Evolutionary conservation across 352 stramenopile genomes (phyloP), one percentile per base, ranked within the genome.

Genomic region (Phytophthora colocasiae): DNA sequence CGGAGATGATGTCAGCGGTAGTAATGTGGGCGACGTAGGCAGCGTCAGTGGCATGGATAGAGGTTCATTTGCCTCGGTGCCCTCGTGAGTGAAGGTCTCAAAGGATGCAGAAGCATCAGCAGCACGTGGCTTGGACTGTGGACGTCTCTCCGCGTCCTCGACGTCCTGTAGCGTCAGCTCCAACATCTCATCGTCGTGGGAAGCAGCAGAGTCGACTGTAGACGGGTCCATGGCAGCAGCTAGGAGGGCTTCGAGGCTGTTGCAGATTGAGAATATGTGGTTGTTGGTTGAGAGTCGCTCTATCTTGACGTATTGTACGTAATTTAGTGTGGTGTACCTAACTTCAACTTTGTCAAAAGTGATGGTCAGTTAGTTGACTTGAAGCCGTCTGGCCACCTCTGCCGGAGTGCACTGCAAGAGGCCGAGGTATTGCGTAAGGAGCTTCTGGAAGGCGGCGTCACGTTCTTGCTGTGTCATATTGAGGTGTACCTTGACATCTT

Each of bases 361-460:
- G 49, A 39, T 58, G 26, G 38, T 56, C 50, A 55, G 24, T 50
- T 57, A 55, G 31, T 50, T 57, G 12, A 66, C 51, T 52, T 58
- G 51, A 22, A 75, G 54, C 5, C 48, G 50, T 3, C 61, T 36
- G 4, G 49, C 66, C 1, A 71, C 54, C 50, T 75, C 66, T 34
- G 60, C 60, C 12, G 71, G 67, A 3, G 66, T 19, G 32, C 72
- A 80, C 19, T 78, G 73, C 12, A 87, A 61, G 26, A 87, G 63
- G 4, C 78, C 78, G 1, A 85, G 60, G 40, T 87, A 87, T 52
- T 84, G 75, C 14, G 45, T 55, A 3, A 84, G 55, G 0, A 87
- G 66, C 17, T 63, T 75, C 52, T 80, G 36, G 26, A 87, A 87
- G 8, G 67, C 73, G 2, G 56, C 73, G 7, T 71, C 58, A 0